Base-by-base conservation (phyloP, 2,329 filamentous ascomycete genomes). In the Pseudogymnoascus sp. region DNA sequence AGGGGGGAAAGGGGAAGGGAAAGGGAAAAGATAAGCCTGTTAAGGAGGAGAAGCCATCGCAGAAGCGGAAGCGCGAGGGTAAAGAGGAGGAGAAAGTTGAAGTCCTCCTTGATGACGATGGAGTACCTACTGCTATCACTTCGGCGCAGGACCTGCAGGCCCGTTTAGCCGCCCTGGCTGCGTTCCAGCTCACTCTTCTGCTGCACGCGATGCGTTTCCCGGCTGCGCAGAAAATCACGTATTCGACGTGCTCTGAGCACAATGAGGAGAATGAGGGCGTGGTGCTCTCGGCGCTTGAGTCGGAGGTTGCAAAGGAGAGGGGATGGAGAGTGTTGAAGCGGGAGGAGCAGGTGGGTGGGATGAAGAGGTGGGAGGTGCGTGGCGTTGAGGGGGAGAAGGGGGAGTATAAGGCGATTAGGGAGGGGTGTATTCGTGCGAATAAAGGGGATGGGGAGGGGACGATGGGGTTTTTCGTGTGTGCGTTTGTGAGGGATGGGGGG, bases 391-490 rank as follows among this genome's bases (percentile, higher is more conserved):
- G 36, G 30, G 11, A 22, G 11, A 9, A 9, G 9, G 55, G 36
- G 16, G 60, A 39, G 28, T 25, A 38, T 23, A 36, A 11, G 55
- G 38, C 23, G 19, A 39, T 62, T 33, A 83, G 86, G 5, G 87
- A 93, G 25, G 89, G 83, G 2, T 96, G 92, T 70, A 88, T 97
- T 62, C 81, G 93, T 63, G 90, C 91, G 33, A 87, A 89, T 73
- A 90, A 92, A 68, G 89, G 85, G 25, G 91, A 93, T 68, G 87
- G 86, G 8, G 84, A 89, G 66, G 91, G 92, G 0, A 90, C 92
- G 0, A 96, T 97, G 84, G 93, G 94, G 0, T 97, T 99, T 75
- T 99, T 99, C 69, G 90, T 97, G 19, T 91, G 86, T n/a, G 91
- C 83, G 0, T 96, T 99, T 74, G 82, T 91, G 2, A 80, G 90